Conservation (phyloP, 495 filamentous ascomycete genomes). For the Aspergillus nanangensis region DNA sequence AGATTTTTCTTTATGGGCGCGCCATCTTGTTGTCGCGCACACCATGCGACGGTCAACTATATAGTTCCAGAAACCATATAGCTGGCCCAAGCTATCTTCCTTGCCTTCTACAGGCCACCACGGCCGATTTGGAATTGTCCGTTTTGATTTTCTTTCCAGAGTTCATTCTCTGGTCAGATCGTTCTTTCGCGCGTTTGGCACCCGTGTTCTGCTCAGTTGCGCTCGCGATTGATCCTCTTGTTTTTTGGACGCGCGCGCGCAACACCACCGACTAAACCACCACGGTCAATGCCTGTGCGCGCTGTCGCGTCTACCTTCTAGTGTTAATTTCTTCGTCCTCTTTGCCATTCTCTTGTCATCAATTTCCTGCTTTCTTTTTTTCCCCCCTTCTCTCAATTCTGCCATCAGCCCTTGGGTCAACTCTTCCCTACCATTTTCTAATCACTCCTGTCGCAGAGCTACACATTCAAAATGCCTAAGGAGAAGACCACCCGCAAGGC, state of each 20-base stretch:
- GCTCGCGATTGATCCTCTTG: slow-evolving; percentile 18
- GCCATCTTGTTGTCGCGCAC: slow-evolving; percentile 27
- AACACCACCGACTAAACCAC: slow-evolving; percentile 12
- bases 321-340: too few species aligned
- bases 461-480: slow-evolving; percentile 64
- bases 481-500: slow-evolving; percentile 54
- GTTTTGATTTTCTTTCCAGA: slow-evolving; percentile 9
- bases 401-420: not conserved
- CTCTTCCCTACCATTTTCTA: slow-evolving; percentile 5
- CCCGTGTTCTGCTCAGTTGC: slow-evolving; percentile 16
- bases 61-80: slow-evolving; percentile 13
- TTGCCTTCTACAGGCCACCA: slow-evolving; percentile 11
- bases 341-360: slow-evolving; percentile 6
- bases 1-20: slow-evolving; percentile 4
- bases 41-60: slow-evolving; percentile 14
- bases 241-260: slow-evolving; percentile 18
- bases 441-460: slow-evolving; percentile 12
- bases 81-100: slow-evolving; percentile 7
- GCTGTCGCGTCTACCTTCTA: slow-evolving; percentile 6
- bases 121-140: slow-evolving; percentile 6
- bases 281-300: slow-evolving; percentile 9
- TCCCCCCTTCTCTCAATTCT: not conserved
- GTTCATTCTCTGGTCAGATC: slow-evolving; percentile 11
- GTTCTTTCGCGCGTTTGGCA: slow-evolving; percentile 15
- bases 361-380: slow-evolving; percentile 7